Conservation (phyloP, 768 basidiomycete species). For the Tephrocybe sp. region DNA sequence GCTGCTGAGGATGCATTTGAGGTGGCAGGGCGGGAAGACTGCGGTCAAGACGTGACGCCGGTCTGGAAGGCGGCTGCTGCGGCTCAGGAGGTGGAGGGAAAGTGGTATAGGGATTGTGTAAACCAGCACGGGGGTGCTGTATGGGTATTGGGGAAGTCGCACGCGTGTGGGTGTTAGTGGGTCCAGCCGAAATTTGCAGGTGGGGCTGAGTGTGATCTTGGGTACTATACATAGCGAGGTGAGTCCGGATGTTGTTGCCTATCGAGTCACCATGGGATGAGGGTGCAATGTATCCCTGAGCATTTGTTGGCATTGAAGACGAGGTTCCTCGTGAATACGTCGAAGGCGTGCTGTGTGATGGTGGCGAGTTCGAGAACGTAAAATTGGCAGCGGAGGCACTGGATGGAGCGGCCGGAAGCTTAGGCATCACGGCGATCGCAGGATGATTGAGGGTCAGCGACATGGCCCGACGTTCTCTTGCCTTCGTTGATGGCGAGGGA, state of each 20-base stretch:
- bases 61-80: constrained; percentile 8
- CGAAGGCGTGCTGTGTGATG: constrained; percentile 22
- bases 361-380: constrained; percentile 31
- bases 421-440: constrained; percentile 19
- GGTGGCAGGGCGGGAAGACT: constrained; percentile 19
- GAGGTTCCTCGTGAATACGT: constrained; percentile 27
- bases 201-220: constrained; percentile 6
- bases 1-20: constrained; percentile 9
- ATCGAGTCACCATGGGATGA: constrained; percentile 31
- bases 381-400: constrained; percentile 29
- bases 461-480: constrained; percentile 59
- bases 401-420: constrained; percentile 24
- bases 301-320: constrained; percentile 33
- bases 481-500: constrained; percentile 43
- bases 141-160: constrained; percentile 14
- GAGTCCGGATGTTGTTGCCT: constrained; percentile 43
- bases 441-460: constrained; percentile 52
- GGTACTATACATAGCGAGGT: constrained; percentile 34
- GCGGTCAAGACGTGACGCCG: constrained; percentile 17
- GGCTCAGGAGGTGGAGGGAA: constrained; percentile 12
- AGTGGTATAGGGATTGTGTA: constrained; percentile 15
- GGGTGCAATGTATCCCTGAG: constrained; percentile 40
- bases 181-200: constrained; percentile 32
- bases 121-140: constrained; percentile 1
- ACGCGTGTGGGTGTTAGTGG: constrained; percentile 20